Evolutionary conservation across 75 land plant genomes (phyloP).

Genomic region (Azolla pinnata): DNA sequence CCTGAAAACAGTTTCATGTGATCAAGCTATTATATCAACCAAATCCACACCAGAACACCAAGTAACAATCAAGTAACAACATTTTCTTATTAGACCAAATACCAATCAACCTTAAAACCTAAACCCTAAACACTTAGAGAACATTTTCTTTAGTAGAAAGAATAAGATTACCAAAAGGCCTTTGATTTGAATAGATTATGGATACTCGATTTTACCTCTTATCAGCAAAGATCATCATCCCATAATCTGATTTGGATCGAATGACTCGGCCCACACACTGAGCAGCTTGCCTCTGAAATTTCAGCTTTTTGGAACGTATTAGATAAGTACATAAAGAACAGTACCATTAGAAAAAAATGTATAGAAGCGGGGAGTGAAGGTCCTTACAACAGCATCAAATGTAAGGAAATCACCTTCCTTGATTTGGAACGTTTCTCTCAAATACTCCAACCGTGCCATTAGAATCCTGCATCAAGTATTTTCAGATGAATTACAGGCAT

Average conservation of each 20-base stretch:
- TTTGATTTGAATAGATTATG: not conserved
- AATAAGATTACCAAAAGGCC: too few species aligned
- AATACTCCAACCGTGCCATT: slow-evolving; percentile 79
- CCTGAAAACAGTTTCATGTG: slow-evolving; percentile 42
- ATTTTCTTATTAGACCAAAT: too few species aligned
- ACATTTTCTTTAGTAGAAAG: too few species aligned
- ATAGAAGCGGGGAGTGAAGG: not conserved
- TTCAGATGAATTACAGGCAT: too few species aligned
- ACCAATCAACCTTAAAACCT: too few species aligned
- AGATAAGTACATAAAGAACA: not conserved
- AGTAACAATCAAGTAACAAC: too few species aligned
- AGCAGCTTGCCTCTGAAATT: slow-evolving; percentile 93
- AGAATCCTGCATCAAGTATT: slow-evolving; percentile 81
- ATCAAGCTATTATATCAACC: too few species aligned
- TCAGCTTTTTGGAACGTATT: not conserved
- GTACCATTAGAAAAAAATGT: not conserved
- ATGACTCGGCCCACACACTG: slow-evolving; percentile 99
- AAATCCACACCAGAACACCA: too few species aligned
- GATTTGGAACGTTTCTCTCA: slow-evolving; percentile 91
- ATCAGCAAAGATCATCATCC: slow-evolving; percentile 99
- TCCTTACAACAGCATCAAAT: slow-evolving; percentile 92
- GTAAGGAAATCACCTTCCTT: slow-evolving; percentile 95
- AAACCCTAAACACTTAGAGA: too few species aligned
- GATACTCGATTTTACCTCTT: slow-evolving; percentile 53
- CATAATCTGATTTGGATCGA: slow-evolving; percentile 98